A percentile compares a stretch with the other conserved stretches of the same genome.
phyloP scores from a whole-genome alignment of 1,139 yeast species.

The Pichia sp. region DNA sequence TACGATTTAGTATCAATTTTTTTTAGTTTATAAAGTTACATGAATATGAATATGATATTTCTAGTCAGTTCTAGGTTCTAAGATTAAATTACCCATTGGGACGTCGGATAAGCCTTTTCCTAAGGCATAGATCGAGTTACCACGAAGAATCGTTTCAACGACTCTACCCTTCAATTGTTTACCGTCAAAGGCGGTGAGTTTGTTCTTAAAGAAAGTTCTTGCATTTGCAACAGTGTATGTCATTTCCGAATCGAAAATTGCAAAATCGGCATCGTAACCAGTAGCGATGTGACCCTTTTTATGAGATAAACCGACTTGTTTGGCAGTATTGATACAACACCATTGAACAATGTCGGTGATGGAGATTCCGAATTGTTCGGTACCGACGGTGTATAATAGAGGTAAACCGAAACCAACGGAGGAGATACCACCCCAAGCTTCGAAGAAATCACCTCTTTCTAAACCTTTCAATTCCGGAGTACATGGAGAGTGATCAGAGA shows the following conservation, averaged over 20 bases:
- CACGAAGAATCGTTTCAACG: conserved; percentile 75
- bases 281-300: conserved; percentile 66
- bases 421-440: conserved; percentile 98
- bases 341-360: conserved; percentile 67
- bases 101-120: conserved; percentile 54
- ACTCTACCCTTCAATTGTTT: conserved; percentile 68
- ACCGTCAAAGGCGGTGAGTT: conserved; percentile 84
- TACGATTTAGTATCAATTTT: too few species aligned
- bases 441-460: conserved; percentile 81
- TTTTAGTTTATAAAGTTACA: too few species aligned
- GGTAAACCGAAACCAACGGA: conserved; percentile 92
- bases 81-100: conserved; percentile 57
- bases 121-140: conserved; percentile 59
- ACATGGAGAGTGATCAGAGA: conserved; percentile 95
- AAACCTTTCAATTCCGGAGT: conserved; percentile 85
- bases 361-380: conserved; percentile 46
- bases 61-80: conserved; percentile 48
- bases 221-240: conserved; percentile 56
- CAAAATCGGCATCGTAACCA: conserved; percentile 88
- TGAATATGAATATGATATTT: too few species aligned
- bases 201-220: conserved; percentile 73
- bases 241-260: conserved; percentile 68
- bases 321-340: conserved; percentile 83
- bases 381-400: conserved; percentile 73
- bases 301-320: conserved; percentile 76